Evolutionary conservation across 495 filamentous ascomycete genomes (phyloP).

Genomic region (Articulospora tetracladia): DNA sequence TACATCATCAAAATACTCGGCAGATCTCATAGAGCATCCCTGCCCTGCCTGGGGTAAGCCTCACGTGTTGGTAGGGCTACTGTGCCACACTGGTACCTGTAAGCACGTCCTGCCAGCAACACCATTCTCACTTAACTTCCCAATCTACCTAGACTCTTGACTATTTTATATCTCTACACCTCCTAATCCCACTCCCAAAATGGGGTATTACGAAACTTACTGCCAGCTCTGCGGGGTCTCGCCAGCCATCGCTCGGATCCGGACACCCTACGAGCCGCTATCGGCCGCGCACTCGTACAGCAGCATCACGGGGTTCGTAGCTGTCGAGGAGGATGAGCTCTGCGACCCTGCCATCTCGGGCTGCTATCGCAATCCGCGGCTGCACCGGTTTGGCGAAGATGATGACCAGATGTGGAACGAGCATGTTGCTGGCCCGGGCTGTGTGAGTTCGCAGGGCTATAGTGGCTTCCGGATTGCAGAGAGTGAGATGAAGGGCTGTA

Average conservation of each 20-base stretch:
- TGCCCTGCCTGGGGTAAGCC: too few relatives aligned
- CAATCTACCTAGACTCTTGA: too few relatives aligned
- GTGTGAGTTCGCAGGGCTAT: conserved; percentile 20
- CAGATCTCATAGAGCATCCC: too few relatives aligned
- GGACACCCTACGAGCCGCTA: background rate
- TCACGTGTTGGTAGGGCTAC: too few relatives aligned
- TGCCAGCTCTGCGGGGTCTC: conserved; percentile 5
- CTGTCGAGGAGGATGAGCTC: background rate
- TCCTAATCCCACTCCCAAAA: too few relatives aligned
- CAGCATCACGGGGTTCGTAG: background rate
- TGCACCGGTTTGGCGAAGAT: background rate
- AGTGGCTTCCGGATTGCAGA: conserved; percentile 22
- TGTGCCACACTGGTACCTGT: too few relatives aligned
- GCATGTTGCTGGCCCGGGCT: conserved; percentile 19
- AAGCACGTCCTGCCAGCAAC: too few relatives aligned
- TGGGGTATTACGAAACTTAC: conserved; percentile 3
- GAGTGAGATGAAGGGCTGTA: conserved; percentile 31
- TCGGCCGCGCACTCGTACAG: background rate
- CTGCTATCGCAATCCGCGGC: background rate
- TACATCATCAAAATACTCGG: too few relatives aligned
- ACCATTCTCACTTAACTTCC: too few relatives aligned
- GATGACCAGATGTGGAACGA: conserved; percentile 7
- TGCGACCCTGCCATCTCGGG: background rate
- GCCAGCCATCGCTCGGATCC: background rate
- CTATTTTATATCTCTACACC: too few relatives aligned